Evolutionary conservation across 1,284 basidiomycete genomes (phyloP).

Genomic region (Ceratobasidium sp.): DNA sequence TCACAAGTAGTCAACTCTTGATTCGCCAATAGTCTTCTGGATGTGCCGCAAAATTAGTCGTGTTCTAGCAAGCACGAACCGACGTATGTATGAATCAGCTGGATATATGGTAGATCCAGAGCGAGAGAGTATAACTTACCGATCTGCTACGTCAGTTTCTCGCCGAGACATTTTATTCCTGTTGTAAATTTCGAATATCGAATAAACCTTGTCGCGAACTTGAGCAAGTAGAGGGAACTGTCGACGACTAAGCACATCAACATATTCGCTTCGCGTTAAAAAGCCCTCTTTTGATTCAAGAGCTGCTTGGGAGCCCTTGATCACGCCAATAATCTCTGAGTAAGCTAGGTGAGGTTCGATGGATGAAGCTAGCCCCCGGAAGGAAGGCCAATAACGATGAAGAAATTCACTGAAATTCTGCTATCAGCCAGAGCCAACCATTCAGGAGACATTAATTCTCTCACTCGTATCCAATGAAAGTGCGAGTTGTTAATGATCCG

Average conservation of each 20-base stretch:
- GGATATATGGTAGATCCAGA: background rate
- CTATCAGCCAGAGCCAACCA: too few species aligned
- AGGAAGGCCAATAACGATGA: conserved; percentile 10
- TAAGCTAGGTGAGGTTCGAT: conserved; percentile 18
- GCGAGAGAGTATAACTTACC: conserved; percentile 12
- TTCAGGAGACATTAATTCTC: background rate
- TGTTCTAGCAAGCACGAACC: background rate
- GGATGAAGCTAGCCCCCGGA: background rate
- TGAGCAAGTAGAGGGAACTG: conserved; percentile 37
- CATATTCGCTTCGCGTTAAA: conserved; percentile 21
- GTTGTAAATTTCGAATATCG: conserved; percentile 40
- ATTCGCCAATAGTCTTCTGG: conserved; percentile 1
- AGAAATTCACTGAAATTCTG: conserved; percentile 22
- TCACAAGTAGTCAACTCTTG: conserved; percentile 27
- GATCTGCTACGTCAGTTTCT: conserved; percentile 33
- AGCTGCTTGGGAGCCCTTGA: conserved; percentile 31
- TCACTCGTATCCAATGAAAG: conserved; percentile 29
- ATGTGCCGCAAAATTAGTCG: conserved; percentile 16
- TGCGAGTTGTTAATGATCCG: conserved; percentile 15
- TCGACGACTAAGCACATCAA: conserved; percentile 13
- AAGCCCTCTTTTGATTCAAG: conserved; percentile 21
- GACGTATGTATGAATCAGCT: background rate
- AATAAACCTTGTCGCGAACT: conserved; percentile 35
- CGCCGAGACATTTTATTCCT: conserved; percentile 10
- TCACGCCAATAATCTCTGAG: conserved; percentile 28